A percentile compares a stretch with the other conserved stretches of the same genome.
Conservation (phyloP, 2,329 filamentous ascomycete species). For the Alternaria dauci region DNA sequence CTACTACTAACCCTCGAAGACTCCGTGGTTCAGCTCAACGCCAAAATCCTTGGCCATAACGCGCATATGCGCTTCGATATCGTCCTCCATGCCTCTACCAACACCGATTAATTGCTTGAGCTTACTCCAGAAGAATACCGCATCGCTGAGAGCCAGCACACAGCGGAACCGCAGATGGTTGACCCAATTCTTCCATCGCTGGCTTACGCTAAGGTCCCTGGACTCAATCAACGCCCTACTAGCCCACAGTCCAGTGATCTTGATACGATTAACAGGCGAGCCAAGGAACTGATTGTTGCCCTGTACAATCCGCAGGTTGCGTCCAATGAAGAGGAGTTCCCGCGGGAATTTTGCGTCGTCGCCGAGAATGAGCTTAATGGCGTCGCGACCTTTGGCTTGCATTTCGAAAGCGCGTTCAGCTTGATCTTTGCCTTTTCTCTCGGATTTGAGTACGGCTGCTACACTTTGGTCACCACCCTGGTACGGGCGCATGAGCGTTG, state of each 20-base stretch:
- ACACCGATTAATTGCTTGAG: slow-evolving; percentile 77
- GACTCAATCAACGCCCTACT: slow-evolving; percentile 82
- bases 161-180: slow-evolving; percentile 82
- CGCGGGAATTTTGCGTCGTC: slow-evolving; percentile 90
- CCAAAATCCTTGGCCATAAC: slow-evolving; percentile 90
- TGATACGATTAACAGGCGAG: slow-evolving; percentile 87
- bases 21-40: slow-evolving; percentile 84
- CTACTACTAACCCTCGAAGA: slow-evolving; percentile 77
- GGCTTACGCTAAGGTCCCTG: slow-evolving; percentile 66
- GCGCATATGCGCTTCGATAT: slow-evolving; percentile 87
- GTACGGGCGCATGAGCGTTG: slow-evolving; percentile 89
- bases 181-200: slow-evolving; percentile 74
- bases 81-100: slow-evolving; percentile 91
- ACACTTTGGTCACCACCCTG: slow-evolving; percentile 79
- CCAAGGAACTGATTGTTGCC: slow-evolving; percentile 92
- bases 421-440: slow-evolving; percentile 62
- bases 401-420: slow-evolving; percentile 76
- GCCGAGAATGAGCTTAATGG: slow-evolving; percentile 79
- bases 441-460: slow-evolving; percentile 65
- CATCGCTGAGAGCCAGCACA: slow-evolving; percentile 77
- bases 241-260: slow-evolving; percentile 93
- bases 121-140: slow-evolving; percentile 84
- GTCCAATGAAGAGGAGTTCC: slow-evolving; percentile 89
- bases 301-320: slow-evolving; percentile 92
- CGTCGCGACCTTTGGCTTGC: slow-evolving; percentile 74